phyloP scores from a whole-genome alignment of 1,284 basidiomycete species.

The Microbotryum violaceum region DNA sequence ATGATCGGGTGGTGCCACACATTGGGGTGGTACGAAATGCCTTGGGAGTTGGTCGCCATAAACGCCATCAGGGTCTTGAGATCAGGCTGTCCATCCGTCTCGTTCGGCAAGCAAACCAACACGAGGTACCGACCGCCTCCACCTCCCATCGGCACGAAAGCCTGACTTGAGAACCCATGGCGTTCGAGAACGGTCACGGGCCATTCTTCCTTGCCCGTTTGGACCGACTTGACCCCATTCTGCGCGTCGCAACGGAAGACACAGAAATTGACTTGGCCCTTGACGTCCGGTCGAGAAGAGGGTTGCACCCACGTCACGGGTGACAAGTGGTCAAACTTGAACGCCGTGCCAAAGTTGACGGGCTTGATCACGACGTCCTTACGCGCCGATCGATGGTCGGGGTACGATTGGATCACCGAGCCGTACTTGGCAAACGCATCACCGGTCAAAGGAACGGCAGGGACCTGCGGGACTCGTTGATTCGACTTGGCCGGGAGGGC shows the following conservation, averaged over 20 bases:
- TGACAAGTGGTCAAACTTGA: conserved; percentile 80
- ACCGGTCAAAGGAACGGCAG: conserved; percentile 67
- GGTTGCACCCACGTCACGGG: conserved; percentile 43
- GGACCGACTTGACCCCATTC: conserved; percentile 37
- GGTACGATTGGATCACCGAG: conserved; percentile 75
- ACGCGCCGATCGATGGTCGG: conserved; percentile 51
- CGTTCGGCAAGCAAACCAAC: conserved; percentile 64
- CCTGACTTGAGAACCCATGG: conserved; percentile 54
- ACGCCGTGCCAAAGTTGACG: conserved; percentile 80
- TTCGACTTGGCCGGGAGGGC: not conserved
- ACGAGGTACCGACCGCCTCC: conserved; percentile 57
- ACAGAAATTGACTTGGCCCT: conserved; percentile 29
- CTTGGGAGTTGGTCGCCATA: conserved; percentile 66
- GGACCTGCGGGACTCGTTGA: conserved; percentile 44
- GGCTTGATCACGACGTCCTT: conserved; percentile 61
- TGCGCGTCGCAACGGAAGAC: conserved; percentile 36
- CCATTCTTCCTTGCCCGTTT: conserved; percentile 35
- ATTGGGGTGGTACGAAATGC: conserved; percentile 69
- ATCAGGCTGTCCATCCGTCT: conserved; percentile 63
- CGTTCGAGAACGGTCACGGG: conserved; percentile 59
- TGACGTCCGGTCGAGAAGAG: conserved; percentile 1
- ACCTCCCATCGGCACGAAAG: conserved; percentile 77
- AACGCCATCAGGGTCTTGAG: conserved; percentile 67
- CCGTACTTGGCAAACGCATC: conserved; percentile 78
- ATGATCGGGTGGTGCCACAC: conserved; percentile 64